Base-by-base conservation (phyloP, 495 filamentous ascomycete genomes). In the Articulospora tetracladia region DNA sequence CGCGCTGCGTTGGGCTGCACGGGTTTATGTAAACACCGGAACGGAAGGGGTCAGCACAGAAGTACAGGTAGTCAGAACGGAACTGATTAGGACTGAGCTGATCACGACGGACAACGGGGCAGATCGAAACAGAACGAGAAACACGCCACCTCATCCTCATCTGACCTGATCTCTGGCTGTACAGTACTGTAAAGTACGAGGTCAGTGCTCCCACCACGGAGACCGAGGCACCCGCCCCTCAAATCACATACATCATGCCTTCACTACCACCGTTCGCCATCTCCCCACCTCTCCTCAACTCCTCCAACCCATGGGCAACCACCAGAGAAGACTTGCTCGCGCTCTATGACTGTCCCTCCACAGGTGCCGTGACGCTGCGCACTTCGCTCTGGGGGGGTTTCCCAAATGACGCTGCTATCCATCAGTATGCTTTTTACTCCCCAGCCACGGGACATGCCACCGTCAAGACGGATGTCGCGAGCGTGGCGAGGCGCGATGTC, bases 271-370 rank as follows among this genome's bases (percentile, higher is more conserved):
- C 39, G n/a, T 44, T 44, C 23, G 41, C 60, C 17, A 83, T 91
- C 65, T 28, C 71, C 28, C 87, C 86, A 3, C 86, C 88, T 0
- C 77, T 91, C 27, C 69, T 90, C 65, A 91, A 91, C 70, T 84
- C 87, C 1, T 78, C 88, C 23, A 83, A 78, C 55, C 86, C 87
- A 3, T 90, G 88, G 86, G 86, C 87, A 13, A 88, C 83, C 0
- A 82, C 79, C 6, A 60, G 72, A 12, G 77, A 76, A 7, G 83
- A 91, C 58, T 75, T 91, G 6, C 50, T 64, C 23, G 68, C 64
- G 0, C 78, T 91, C 13, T 85, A 85, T 69, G 57, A 68, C 10
- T 86, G 77, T 58, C 72, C 80, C 0, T 72, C 77, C 60, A 89
- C 84, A 0, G 88, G 88, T 34, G 88, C 86, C 1, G 81, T 90